A percentile compares a stretch with the other conserved stretches of the same genome.
Conservation (phyloP, 2,329 filamentous ascomycete genomes). For the Bisporella sp. region DNA sequence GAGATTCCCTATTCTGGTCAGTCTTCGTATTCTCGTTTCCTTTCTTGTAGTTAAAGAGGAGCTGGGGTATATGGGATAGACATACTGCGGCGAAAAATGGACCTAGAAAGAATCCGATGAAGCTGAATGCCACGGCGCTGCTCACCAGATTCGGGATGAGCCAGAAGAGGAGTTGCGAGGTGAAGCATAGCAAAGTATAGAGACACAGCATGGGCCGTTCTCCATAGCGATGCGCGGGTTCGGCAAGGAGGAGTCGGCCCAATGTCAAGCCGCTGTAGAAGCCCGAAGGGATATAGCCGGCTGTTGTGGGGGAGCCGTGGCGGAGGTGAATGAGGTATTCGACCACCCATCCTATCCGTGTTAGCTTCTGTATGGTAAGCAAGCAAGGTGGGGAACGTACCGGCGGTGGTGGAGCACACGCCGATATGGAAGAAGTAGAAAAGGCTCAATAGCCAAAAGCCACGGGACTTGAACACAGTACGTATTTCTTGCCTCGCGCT, state of each 20-base stretch:
- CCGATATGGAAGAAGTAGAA: slow-evolving; percentile 62
- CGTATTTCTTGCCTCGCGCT: slow-evolving; percentile 38
- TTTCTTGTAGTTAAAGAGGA: too few species aligned
- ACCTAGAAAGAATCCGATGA: slow-evolving; percentile 51
- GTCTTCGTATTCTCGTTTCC: neutral
- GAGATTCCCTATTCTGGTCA: slow-evolving; percentile 40
- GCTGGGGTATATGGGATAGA: neutral
- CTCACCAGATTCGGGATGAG: slow-evolving; percentile 40
- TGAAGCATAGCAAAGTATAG: slow-evolving; percentile 45
- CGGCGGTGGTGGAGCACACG: slow-evolving; percentile 42
- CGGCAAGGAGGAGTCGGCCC: slow-evolving; percentile 48
- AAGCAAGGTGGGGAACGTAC: slow-evolving; percentile 14
- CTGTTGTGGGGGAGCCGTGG: slow-evolving; percentile 44
- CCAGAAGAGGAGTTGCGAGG: slow-evolving; percentile 54
- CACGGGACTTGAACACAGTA: slow-evolving; percentile 35
- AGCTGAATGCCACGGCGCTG: slow-evolving; percentile 44
- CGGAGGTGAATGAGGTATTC: slow-evolving; percentile 57
- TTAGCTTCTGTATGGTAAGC: neutral
- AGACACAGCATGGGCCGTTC: slow-evolving; percentile 50
- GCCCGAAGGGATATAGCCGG: slow-evolving; percentile 56
- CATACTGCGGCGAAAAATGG: slow-evolving; percentile 50
- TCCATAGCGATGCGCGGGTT: slow-evolving; percentile 51
- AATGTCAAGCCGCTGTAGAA: slow-evolving; percentile 52
- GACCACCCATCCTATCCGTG: slow-evolving; percentile 49
- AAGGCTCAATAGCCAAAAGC: slow-evolving; percentile 50